These are phyloP conservation scores for Coleophoma cylindrospora DNA, from an alignment of 2,329 filamentous ascomycete genomes.

Conservation along the genomic window DNA sequence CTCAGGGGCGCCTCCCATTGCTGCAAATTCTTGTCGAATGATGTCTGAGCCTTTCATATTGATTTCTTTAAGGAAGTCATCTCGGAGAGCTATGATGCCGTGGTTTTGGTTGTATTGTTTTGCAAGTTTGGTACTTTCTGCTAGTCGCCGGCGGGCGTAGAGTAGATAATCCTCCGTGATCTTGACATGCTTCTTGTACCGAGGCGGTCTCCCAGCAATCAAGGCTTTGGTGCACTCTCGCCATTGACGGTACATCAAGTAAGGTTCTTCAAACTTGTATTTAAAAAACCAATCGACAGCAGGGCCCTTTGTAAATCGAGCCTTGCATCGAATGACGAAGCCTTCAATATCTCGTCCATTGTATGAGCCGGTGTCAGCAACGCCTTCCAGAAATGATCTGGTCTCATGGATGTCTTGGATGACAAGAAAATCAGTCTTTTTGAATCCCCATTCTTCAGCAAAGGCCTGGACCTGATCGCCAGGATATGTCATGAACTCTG, in stretches of 20 bases:
- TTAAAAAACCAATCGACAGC: conserved; percentile 99
- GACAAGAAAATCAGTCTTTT: conserved; percentile 74
- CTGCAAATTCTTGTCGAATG: conserved; percentile 65
- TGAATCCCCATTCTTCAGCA: conserved; percentile 89
- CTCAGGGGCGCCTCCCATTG: conserved; percentile 39
- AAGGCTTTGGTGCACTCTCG: conserved; percentile 91
- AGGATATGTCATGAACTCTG: conserved; percentile 83
- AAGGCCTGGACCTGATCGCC: conserved; percentile 81
- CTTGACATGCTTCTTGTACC: conserved; percentile 77
- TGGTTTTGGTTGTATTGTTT: conserved; percentile 81
- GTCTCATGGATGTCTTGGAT: conserved; percentile 72
- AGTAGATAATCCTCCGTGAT: conserved; percentile 89
- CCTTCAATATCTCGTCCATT: conserved; percentile 92
- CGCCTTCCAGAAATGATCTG: conserved; percentile 74
- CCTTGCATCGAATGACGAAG: conserved; percentile 89
- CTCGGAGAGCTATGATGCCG: conserved; percentile 85
- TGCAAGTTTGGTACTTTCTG: conserved; percentile 60
- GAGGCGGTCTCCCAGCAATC: conserved; percentile 69
- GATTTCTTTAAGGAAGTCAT: conserved; percentile 80
- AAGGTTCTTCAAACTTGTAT: conserved; percentile 99
- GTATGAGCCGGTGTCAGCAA: conserved; percentile 85
- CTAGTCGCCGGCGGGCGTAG: conserved; percentile 72
- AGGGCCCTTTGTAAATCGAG: conserved; percentile 40
- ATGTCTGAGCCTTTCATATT: conserved; percentile 87
- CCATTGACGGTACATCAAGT: conserved; percentile 98